Conservation (phyloP, 2,329 filamentous ascomycete genomes). For the Fusarium sp. region DNA sequence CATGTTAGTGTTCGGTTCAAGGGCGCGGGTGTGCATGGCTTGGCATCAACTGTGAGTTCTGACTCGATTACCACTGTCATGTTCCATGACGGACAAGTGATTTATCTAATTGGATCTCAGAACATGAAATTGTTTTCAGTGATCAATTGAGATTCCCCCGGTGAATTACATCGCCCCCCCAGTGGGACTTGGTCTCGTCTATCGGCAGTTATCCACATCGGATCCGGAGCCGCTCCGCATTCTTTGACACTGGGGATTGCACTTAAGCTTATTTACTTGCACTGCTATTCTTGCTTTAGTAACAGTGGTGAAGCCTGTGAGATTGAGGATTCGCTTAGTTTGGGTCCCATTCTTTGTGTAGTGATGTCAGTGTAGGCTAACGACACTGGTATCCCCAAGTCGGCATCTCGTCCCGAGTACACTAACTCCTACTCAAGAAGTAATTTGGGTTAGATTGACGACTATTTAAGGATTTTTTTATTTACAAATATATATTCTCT, state of each 20-base stretch:
- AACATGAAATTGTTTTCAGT: neutral
- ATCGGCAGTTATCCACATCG: neutral
- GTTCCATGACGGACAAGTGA: neutral
- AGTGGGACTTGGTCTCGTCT: neutral
- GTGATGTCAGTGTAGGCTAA: neutral
- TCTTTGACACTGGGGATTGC: neutral
- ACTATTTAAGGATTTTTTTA: neutral
- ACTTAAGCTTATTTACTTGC: neutral
- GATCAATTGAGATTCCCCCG: conserved; percentile 3
- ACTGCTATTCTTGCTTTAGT: neutral
- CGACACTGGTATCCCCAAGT: neutral
- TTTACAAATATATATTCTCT: fast-evolving
- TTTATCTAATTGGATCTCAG: neutral
- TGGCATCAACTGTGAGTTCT: neutral
- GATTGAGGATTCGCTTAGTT: neutral
- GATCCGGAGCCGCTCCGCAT: neutral
- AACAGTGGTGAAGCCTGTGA: neutral
- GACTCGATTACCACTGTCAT: neutral
- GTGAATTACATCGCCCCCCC: neutral
- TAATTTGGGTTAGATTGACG: too few species aligned
- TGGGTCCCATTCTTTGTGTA: neutral
- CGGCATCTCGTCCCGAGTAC: neutral
- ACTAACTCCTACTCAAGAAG: neutral
- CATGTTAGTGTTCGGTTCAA: neutral
- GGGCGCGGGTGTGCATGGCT: conserved; percentile 2